Conservation (phyloP, 257 asterid genomes). For the Solanum peruvianum region DNA sequence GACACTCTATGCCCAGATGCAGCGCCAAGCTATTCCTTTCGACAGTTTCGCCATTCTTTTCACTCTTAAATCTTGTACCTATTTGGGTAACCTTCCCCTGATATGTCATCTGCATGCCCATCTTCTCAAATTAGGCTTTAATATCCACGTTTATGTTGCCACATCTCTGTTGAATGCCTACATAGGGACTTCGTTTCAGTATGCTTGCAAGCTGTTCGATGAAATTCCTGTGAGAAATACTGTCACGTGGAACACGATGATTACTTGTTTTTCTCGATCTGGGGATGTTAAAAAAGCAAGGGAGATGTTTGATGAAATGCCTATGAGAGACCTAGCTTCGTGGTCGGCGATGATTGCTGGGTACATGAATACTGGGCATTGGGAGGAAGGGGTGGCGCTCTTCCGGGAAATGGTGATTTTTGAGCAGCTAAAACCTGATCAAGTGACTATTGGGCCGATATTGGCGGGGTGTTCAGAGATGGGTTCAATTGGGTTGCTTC, state of each 20-base stretch:
- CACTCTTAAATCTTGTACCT: constrained; percentile 38
- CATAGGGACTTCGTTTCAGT: not conserved
- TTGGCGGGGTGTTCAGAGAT: constrained; percentile 31
- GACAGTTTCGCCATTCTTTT: constrained; percentile 28
- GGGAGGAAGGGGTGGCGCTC: constrained; percentile 27
- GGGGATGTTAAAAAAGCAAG: not conserved
- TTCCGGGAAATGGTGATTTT: constrained; percentile 35
- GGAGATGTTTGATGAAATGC: constrained; percentile 32
- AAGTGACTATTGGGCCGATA: constrained; percentile 27
- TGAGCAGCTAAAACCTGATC: constrained; percentile 32
- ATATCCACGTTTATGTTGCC: not conserved
- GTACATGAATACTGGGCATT: constrained; percentile 26
- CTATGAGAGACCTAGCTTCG: constrained; percentile 26
- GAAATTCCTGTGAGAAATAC: not conserved
- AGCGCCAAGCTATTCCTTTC: constrained; percentile 30
- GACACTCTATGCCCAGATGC: constrained; percentile 30
- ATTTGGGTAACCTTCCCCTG: not conserved
- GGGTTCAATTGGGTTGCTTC: constrained; percentile 39
- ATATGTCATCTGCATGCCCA: not conserved
- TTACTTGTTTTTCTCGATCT: not conserved
- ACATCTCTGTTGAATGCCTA: not conserved
- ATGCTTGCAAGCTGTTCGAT: not conserved
- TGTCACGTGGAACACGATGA: not conserved
- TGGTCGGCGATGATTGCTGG: constrained; percentile 54
- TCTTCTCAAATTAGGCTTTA: not conserved